A percentile compares a stretch with the other conserved stretches of the same genome.
phyloP scores from a whole-genome alignment of 2,329 filamentous ascomycete species.

The Fonsecaea nubica region DNA sequence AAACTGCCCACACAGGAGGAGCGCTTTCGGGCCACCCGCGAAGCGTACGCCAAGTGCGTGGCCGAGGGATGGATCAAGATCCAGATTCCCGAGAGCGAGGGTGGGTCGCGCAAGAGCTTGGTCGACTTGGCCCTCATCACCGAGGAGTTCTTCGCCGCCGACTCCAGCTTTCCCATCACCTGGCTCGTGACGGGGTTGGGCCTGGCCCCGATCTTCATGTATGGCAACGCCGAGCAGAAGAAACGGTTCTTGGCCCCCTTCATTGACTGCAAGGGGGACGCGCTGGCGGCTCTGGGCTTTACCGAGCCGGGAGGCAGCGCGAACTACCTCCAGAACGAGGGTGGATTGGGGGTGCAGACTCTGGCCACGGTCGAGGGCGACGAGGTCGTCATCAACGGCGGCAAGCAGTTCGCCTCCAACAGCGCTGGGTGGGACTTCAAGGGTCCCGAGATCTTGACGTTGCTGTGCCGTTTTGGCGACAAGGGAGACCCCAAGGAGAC shows the following conservation, averaged over 20 bases:
- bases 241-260: conserved; percentile 57
- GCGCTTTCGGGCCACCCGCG: conserved; percentile 57
- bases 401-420: conserved; percentile 63
- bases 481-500: conserved; percentile 42
- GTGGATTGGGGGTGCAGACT: conserved; percentile 56
- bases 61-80: conserved; percentile 55
- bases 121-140: conserved; percentile 58
- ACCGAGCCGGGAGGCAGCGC: conserved; percentile 60
- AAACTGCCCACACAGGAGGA: conserved; percentile 41
- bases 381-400: conserved; percentile 60
- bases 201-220: conserved; percentile 58
- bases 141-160: conserved; percentile 60
- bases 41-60: conserved; percentile 55
- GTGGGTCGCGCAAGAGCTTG: conserved; percentile 54
- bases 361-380: conserved; percentile 57
- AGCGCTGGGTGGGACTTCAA: conserved; percentile 59
- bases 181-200: conserved; percentile 61
- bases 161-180: conserved; percentile 58
- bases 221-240: conserved; percentile 48
- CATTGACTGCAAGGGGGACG: conserved; percentile 51
- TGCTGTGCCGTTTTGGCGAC: conserved; percentile 54
- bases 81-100: conserved; percentile 53
- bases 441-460: conserved; percentile 59
- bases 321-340: conserved; percentile 58
- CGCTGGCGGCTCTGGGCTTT: conserved; percentile 58